A percentile compares a stretch with the other conserved stretches of the same genome.
These are phyloP conservation scores for Trapa bicornis DNA, from an alignment of 345 rosid genomes.

Conservation along the genomic window DNA sequence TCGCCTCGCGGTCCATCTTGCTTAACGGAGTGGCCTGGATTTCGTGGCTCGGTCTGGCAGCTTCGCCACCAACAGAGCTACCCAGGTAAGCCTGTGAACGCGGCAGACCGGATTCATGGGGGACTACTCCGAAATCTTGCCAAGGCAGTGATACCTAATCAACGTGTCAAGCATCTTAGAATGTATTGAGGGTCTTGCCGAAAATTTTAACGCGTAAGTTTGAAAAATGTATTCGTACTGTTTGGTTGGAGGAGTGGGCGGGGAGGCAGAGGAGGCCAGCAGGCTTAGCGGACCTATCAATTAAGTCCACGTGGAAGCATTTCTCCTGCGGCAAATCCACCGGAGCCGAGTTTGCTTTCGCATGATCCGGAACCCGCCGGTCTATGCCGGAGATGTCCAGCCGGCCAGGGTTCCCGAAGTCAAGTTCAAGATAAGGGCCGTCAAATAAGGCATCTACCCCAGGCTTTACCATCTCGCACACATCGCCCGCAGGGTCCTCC, in stretches of 20 bases:
- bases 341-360: conserved; percentile 6
- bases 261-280: conserved; percentile 14
- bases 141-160: conserved; percentile 27
- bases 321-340: conserved; percentile 6
- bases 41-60: not conserved
- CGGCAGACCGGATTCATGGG: conserved; percentile 18
- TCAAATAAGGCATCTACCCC: conserved; percentile 9
- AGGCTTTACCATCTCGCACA: not conserved
- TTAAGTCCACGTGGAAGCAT: conserved; percentile 18
- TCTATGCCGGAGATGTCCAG: conserved; percentile 1
- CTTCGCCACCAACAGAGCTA: not conserved
- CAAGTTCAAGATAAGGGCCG: conserved; percentile 19
- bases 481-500: not conserved
- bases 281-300: conserved; percentile 17
- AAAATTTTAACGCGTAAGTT: not conserved
- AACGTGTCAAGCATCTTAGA: not conserved
- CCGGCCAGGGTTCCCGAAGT: conserved; percentile 6
- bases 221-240: conserved; percentile 9
- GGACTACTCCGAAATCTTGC: conserved; percentile 29
- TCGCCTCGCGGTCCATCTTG: conserved; percentile 25
- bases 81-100: not conserved
- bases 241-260: conserved; percentile 21
- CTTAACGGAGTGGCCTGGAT: conserved; percentile 9
- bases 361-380: conserved; percentile 23
- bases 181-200: no score